Evolutionary conservation across 495 filamentous ascomycete genomes (phyloP).

Genomic region (Neurospora sublineolata): DNA sequence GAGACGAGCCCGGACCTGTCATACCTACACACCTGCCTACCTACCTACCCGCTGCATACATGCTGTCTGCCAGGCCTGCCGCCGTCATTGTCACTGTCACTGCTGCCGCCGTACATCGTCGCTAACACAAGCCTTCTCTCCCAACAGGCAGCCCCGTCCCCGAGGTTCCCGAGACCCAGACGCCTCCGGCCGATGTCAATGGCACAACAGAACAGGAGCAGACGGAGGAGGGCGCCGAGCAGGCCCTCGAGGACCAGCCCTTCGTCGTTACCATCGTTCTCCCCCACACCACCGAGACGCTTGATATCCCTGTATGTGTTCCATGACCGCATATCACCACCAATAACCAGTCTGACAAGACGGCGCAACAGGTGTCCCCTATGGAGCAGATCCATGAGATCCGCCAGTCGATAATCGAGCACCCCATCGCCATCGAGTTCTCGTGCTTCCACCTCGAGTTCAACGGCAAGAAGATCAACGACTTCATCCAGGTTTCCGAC

Average conservation of each 20-base stretch:
- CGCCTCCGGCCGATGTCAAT: conserved; percentile 6
- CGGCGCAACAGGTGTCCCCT: conserved; percentile 58
- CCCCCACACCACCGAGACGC: conserved; percentile 66
- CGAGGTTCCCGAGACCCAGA: conserved; percentile 10
- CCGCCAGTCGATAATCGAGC: conserved; percentile 89
- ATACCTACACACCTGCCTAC: background rate
- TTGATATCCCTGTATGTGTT: conserved; percentile 66
- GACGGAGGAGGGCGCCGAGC: conserved; percentile 16
- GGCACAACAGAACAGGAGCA: conserved; percentile 1
- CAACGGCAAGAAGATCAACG: conserved; percentile 76
- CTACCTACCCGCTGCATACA: background rate
- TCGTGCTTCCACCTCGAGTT: conserved; percentile 97
- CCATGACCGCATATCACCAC: conserved; percentile 1
- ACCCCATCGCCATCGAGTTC: conserved; percentile 88
- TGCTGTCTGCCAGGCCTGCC: background rate
- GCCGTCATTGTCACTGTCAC: background rate
- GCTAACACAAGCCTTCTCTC: background rate
- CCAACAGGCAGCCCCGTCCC: conserved; percentile 11
- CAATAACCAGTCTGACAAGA: conserved; percentile 12
- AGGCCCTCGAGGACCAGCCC: conserved; percentile 32
- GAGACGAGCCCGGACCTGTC: background rate
- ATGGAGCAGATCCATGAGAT: conserved; percentile 97
- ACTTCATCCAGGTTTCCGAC: conserved; percentile 88
- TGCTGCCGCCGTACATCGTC: background rate
- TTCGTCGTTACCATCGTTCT: conserved; percentile 58